Base-by-base conservation (phyloP, 208 protist species). In the Trypanosoma lewisi region DNA sequence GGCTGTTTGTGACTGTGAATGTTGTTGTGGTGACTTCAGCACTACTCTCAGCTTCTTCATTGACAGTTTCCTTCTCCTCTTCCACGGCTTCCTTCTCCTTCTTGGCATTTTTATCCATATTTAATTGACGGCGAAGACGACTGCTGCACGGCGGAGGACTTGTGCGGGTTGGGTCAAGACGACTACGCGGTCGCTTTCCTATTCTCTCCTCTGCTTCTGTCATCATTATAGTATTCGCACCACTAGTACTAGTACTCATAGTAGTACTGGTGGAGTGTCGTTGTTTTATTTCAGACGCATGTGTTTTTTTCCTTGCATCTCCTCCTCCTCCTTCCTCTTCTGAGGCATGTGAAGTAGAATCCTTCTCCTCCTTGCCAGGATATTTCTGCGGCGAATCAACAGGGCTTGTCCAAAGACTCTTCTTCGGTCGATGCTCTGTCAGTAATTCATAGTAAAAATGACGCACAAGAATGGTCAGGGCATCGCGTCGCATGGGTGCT, bases 381-480 rank as follows among this genome's bases (percentile, higher is more conserved):
- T 47, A 19, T 2, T 14, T 5, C 17, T 7, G 42, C 3, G 16
- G 1, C 7, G 16, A 23, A 7, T n/a, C n/a, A n/a, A n/a, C 16
- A 2, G n/a, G 17, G 42, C 17, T 19, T n/a, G 16, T 9, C 16
- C n/a, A 5, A 19, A 67, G 21, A 51, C 33, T 34, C 30, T 74
- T 68, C 53, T 74, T 68, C 0, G 56, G 54, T 7, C 16, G 34
- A n/a, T 55, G 41, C 21, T 63, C 59, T 11, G 67, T 75, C 14
- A 93, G 74, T 19, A 87, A 63, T 21, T 73, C 73, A 62, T 88
- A 93, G 76, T 93, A 93, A 58, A 83, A 73, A 55, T 89, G 83
- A 2, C 78, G 70, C 48, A 93, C 44, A 16, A 72, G 76, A 56
- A 93, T 93, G 30, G 88, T 70, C 34, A 93, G 63, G 21, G 80